Evolutionary conservation across 2,329 filamentous ascomycete species (phyloP), one percentile per base, ranked within the genome.

Genomic region (Pseudogymnoascus sp.): DNA sequence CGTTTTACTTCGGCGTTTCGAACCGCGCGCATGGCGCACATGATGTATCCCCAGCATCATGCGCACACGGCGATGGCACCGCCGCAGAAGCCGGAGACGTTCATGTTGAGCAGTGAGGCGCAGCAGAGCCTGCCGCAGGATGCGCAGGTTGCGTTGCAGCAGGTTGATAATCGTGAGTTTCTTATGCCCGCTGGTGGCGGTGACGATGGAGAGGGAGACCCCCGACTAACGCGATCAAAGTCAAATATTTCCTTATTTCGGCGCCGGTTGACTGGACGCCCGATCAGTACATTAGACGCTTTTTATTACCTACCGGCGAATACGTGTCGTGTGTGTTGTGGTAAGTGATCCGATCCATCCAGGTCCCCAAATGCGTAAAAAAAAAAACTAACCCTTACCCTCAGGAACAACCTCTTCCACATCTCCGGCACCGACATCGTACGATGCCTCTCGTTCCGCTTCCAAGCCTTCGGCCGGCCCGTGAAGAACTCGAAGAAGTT

Each of bases 401-500:
- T 7, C 72, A 90, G 87, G 92, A 97, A 93, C 82, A 97, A 96
- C 75, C 90, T 99, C 71, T 99, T 99, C 77, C 95, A 99, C 82
- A 96, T 99, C 73, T 97, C 95, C 26, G 95, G 95, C 67, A 99
- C 95, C 70, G 95, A 99, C 77, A 99, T 99, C 73, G 95, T 99
- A 66, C 88, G 95, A 84, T 99, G 95, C 74, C 85, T 99, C 53
- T 96, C 95, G 6, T 99, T 99, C 81, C 85, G 95, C 74, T 99
- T 99, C 80, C 95, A 97, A 80, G 95, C 95, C 61, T 99, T 99
- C 74, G 95, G 95, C 71, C 91, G 95, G 64, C 95, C 95, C 0
- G 95, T 99, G 66, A 97, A 97, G 83, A 99, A 99, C 81, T 96
- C 93, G 42, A 99, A 99, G 82, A 99, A 99, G 78, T 99, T 99